phyloP scores from a whole-genome alignment of 305 asterid genomes.

The Rubia peregrina region DNA sequence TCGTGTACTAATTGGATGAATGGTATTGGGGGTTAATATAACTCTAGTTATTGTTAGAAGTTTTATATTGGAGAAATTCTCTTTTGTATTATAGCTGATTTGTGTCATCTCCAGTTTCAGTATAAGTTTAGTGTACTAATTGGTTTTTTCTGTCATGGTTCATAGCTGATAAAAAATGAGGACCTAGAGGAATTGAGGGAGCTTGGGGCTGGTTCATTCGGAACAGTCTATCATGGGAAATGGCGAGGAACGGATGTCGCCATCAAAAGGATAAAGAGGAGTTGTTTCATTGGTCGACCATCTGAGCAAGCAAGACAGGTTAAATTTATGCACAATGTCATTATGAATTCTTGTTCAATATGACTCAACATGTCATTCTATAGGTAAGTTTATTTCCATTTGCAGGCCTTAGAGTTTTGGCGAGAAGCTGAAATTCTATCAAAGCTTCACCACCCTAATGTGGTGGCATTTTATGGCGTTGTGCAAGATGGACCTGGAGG shows the following conservation, averaged over 20 bases:
- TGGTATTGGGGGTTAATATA: background rate
- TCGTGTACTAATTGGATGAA: background rate
- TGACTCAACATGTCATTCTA: background rate
- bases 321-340: background rate
- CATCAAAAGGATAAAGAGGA: slow-evolving; percentile 78
- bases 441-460: slow-evolving; percentile 96
- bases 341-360: slow-evolving; percentile 4
- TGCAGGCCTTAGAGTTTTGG: slow-evolving; percentile 78
- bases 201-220: slow-evolving; percentile 90
- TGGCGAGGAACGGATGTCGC: slow-evolving; percentile 97
- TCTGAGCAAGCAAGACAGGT: slow-evolving; percentile 89
- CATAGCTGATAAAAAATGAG: slow-evolving; percentile 65
- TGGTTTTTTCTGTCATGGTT: slow-evolving; percentile 18
- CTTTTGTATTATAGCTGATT: background rate
- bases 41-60: slow-evolving; percentile 2
- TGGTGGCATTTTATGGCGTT: slow-evolving; percentile 92
- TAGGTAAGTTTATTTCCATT: background rate
- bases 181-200: slow-evolving; percentile 87
- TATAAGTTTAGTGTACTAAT: background rate
- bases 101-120: background rate
- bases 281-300: slow-evolving; percentile 72
- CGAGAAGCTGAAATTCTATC: slow-evolving; percentile 89
- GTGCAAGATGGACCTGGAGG: slow-evolving; percentile 97
- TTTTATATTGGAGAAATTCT: background rate
- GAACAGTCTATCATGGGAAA: slow-evolving; percentile 90